phyloP scores from a whole-genome alignment of 1,139 yeast genomes.

The Taphrina confusa region DNA sequence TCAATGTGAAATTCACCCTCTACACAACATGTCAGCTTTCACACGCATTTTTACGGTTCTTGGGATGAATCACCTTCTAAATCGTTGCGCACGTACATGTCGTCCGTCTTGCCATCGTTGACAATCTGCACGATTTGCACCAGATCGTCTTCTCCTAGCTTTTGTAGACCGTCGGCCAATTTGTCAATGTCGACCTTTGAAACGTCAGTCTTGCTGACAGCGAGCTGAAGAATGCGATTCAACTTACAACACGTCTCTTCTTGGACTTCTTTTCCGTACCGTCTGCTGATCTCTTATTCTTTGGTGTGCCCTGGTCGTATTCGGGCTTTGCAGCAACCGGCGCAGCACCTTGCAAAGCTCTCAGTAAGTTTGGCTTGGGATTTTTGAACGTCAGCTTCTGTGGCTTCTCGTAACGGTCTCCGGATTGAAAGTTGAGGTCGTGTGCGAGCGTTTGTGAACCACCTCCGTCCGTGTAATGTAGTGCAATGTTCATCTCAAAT shows the following conservation, averaged over 20 bases:
- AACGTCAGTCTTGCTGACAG: conserved; percentile 51
- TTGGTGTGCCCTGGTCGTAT: conserved; percentile 41
- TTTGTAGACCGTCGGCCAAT: conserved; percentile 85
- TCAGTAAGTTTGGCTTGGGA: conserved; percentile 29
- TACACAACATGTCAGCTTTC: conserved; percentile 7
- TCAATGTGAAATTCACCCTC: conserved; percentile 98
- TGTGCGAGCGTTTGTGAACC: conserved; percentile 86
- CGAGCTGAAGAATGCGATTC: no score
- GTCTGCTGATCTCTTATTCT: conserved; percentile 50
- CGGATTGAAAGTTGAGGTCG: conserved; percentile 78
- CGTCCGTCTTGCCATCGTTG: conserved; percentile 90
- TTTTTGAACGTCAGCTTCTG: conserved; percentile 48
- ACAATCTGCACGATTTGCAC: conserved; percentile 97
- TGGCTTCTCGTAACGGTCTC: conserved; percentile 72
- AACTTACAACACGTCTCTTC: conserved; percentile 46
- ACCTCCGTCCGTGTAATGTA: conserved; percentile 77
- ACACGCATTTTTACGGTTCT: not conserved
- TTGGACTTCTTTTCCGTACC: conserved; percentile 47
- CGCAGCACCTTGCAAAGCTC: conserved; percentile 38
- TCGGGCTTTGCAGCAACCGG: conserved; percentile 39
- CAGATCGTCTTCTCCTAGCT: conserved; percentile 86
- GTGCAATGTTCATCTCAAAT: conserved; percentile 79
- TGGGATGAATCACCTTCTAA: conserved; percentile 59
- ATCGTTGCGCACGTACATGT: conserved; percentile 94
- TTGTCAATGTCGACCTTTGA: conserved; percentile 74